Evolutionary conservation across 352 stramenopile genomes (phyloP).

Genomic region (Phytophthora aleatoria): DNA sequence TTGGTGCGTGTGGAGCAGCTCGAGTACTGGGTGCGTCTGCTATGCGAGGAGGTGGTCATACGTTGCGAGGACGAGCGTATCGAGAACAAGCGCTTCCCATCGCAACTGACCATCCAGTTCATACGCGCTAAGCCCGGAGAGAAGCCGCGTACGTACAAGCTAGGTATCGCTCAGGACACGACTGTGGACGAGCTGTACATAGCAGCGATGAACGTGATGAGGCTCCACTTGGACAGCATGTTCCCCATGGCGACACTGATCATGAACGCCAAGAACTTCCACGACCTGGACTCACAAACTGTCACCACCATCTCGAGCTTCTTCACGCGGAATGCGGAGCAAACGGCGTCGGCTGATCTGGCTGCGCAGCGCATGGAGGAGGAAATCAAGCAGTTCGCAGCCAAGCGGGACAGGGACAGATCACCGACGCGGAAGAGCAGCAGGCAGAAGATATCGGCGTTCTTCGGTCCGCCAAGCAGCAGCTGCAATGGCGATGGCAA

Average conservation of each 20-base stretch:
- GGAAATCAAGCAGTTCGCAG: conserved; percentile 28
- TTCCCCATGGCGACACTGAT: conserved; percentile 64
- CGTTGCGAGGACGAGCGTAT: conserved; percentile 79
- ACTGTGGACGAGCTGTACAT: conserved; percentile 59
- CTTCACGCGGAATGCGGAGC: conserved; percentile 47
- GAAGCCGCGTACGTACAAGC: conserved; percentile 54
- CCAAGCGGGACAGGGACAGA: conserved; percentile 23
- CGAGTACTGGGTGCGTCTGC: conserved; percentile 75
- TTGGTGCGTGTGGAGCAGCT: conserved; percentile 60
- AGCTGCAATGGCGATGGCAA: conserved; percentile 5
- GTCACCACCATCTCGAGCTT: conserved; percentile 72
- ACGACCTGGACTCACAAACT: conserved; percentile 44
- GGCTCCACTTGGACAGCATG: conserved; percentile 52
- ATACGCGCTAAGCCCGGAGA: conserved; percentile 41
- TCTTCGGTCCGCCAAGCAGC: conserved; percentile 37
- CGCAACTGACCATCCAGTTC: conserved; percentile 60
- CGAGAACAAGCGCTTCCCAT: conserved; percentile 81
- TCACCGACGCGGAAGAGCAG: conserved; percentile 20
- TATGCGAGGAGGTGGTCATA: conserved; percentile 77
- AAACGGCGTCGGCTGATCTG: conserved; percentile 11
- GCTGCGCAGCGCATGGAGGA: conserved; percentile 29
- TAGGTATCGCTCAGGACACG: conserved; percentile 64
- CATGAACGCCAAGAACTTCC: conserved; percentile 77
- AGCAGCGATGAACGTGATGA: conserved; percentile 55
- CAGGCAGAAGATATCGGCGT: conserved; percentile 64